Conservation (phyloP, 148 eudicot species). For the Vaccinium macrocarpon region DNA sequence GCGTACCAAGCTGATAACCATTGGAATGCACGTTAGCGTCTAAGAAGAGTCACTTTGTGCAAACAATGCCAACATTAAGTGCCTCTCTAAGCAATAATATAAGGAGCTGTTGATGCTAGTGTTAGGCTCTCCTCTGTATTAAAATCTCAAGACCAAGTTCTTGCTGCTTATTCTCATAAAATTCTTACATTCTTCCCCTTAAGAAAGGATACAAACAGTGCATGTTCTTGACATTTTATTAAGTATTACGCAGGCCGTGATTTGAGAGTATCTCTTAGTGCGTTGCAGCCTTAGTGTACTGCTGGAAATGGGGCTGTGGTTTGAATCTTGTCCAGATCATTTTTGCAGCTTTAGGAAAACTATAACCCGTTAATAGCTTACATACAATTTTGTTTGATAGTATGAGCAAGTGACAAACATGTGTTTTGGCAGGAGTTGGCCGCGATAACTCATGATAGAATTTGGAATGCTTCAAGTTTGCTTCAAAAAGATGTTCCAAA, state of each 20-base stretch:
- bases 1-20: not conserved
- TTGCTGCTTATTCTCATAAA: not conserved
- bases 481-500: not conserved
- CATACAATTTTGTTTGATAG: not conserved
- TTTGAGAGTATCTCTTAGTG: not conserved
- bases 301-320: conserved; percentile 2
- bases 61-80: not conserved
- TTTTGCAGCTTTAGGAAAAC: not conserved
- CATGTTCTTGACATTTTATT: not conserved
- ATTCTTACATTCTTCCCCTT: not conserved
- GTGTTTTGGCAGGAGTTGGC: not conserved
- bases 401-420: not conserved
- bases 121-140: not conserved
- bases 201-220: not conserved
- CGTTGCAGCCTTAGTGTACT: not conserved
- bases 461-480: not conserved
- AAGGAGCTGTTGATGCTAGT: not conserved
- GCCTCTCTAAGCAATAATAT: not conserved
- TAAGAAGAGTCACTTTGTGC: not conserved
- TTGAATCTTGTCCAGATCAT: not conserved
- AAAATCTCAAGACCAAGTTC: not conserved
- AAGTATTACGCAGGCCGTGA: not conserved
- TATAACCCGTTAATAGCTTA: not conserved
- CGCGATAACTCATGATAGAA: not conserved
- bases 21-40: not conserved